Evolutionary conservation across 2,329 filamentous ascomycete genomes (phyloP), one percentile per base, ranked within the genome.

Genomic region (Didymella glomerata): DNA sequence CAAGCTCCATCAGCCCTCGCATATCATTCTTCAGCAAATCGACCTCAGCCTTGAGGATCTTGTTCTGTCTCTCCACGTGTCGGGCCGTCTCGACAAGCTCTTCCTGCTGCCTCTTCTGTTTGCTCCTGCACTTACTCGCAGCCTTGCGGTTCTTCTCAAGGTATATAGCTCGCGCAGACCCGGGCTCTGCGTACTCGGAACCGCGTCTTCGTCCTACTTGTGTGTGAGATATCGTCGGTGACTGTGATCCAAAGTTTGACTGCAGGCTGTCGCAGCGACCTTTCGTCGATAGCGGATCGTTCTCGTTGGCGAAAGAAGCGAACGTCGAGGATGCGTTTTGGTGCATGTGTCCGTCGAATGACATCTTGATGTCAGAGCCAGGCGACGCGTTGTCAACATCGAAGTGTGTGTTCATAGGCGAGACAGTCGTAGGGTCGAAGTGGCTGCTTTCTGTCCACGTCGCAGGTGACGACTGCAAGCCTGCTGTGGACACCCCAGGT

Each of bases 51-150:
- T 70, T 75, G 7, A 77, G 62, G 20, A 64, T 46, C 28, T 67
- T 69, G 51, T 76, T 75, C 38, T 51, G 67, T 16, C 63, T 58
- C 47, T 74, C 74, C 2, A 69, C 65, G 1, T 73, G 69, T 27
- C 78, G 72, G 4, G 77, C 74, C 47, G 67, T 71, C 53, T 78
- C 76, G 49, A 86, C 82, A 2, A 86, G 78, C 28, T 78, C 72
- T 49, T 82, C 78, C 16, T 81, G 82, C 58, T 84, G 81, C 60
- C 80, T 78, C 69, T 86, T 86, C 71, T 86, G 86, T 76, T 90
- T 91, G 67, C 85, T 85, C 4, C 90, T 84, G 68, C 89, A 92
- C 68, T 91, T 91, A 68, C 85, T 89, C 1, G 90, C 90, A 0
- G 90, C 90, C 7, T 89, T 78, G 7, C 89, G 83, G 72, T 92